These are phyloP conservation scores for Diatrype stigma DNA, from an alignment of 2,329 filamentous ascomycete species.

Conservation along the genomic window DNA sequence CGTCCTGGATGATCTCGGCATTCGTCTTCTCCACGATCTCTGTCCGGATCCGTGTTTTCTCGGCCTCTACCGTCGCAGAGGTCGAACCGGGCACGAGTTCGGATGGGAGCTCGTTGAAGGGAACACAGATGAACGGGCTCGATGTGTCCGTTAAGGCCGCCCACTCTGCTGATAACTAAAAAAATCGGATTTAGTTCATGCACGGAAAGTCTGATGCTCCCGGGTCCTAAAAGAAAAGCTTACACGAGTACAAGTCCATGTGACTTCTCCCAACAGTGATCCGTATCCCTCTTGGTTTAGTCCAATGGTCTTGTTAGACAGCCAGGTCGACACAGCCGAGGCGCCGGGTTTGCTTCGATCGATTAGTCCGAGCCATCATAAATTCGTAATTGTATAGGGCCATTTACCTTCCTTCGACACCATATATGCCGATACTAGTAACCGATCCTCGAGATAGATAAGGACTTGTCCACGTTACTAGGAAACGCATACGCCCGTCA, in stretches of 20 bases:
- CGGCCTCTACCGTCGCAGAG: constrained; percentile 26
- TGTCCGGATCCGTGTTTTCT: constrained; percentile 34
- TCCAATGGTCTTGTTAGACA: constrained; percentile 40
- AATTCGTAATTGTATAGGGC: background rate
- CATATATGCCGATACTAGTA: constrained; percentile 38
- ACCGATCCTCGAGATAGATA: constrained; percentile 35
- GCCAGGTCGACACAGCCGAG: constrained; percentile 39
- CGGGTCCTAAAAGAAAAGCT: too few relatives aligned
- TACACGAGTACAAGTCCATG: constrained; percentile 39
- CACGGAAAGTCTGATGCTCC: too few relatives aligned
- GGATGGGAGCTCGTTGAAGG: constrained; percentile 38
- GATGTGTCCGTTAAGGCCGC: constrained; percentile 33
- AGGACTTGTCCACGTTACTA: constrained; percentile 41
- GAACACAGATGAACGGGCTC: constrained; percentile 34
- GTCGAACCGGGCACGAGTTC: constrained; percentile 23
- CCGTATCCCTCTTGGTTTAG: constrained; percentile 38
- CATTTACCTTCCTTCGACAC: constrained; percentile 38
- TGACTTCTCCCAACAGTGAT: constrained; percentile 36
- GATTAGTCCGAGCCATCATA: background rate
- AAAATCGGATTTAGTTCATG: background rate
- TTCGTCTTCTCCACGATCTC: constrained; percentile 36
- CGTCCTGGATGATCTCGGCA: constrained; percentile 28
- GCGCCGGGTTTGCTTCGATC: constrained; percentile 39
- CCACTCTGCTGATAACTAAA: constrained; percentile 38
- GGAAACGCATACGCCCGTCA: constrained; percentile 38